Percentiles rank a stretch among this genome's conserved stretches.
Evolutionary conservation across 2,329 filamentous ascomycete species (phyloP).

Genomic region (Escovopsis sp.): DNA sequence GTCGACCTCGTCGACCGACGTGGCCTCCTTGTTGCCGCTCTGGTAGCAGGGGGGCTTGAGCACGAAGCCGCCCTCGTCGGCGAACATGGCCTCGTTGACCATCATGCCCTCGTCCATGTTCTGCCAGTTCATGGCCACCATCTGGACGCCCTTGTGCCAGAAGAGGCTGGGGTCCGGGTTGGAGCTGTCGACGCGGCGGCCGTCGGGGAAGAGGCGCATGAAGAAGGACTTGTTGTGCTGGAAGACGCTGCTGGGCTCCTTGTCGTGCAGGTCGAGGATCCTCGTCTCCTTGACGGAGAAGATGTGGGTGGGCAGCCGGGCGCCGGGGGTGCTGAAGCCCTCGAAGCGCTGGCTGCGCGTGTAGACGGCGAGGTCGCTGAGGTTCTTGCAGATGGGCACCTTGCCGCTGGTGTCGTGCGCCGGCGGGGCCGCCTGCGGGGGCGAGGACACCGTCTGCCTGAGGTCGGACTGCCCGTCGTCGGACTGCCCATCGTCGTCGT

Average conservation of each 20-base stretch:
- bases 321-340: constrained; percentile 49
- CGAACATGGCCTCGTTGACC: constrained; percentile 96
- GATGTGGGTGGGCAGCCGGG: constrained; percentile 50
- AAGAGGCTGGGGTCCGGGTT: constrained; percentile 87
- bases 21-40: constrained; percentile 24
- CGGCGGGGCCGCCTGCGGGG: background rate
- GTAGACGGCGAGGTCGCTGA: constrained; percentile 69
- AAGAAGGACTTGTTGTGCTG: constrained; percentile 76
- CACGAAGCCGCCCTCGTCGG: constrained; percentile 68
- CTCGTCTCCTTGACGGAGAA: constrained; percentile 80
- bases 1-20: constrained; percentile 30
- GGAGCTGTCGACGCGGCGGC: constrained; percentile 65
- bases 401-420: constrained; percentile 25
- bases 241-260: constrained; percentile 62
- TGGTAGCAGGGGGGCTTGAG: constrained; percentile 69
- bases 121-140: constrained; percentile 98
- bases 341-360: constrained; percentile 74
- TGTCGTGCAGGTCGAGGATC: constrained; percentile 43
- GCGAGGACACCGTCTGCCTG: background rate
- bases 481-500: constrained; percentile 28
- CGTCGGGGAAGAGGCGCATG: constrained; percentile 84
- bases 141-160: constrained; percentile 90
- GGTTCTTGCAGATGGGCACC: constrained; percentile 49
- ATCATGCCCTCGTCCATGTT: constrained; percentile 89
- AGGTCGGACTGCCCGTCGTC: constrained; percentile 25